A percentile compares a stretch with the other conserved stretches of the same genome.
These are phyloP conservation scores for Rachicladosporium sp. DNA, from an alignment of 2,329 filamentous ascomycete species.

Conservation along the genomic window DNA sequence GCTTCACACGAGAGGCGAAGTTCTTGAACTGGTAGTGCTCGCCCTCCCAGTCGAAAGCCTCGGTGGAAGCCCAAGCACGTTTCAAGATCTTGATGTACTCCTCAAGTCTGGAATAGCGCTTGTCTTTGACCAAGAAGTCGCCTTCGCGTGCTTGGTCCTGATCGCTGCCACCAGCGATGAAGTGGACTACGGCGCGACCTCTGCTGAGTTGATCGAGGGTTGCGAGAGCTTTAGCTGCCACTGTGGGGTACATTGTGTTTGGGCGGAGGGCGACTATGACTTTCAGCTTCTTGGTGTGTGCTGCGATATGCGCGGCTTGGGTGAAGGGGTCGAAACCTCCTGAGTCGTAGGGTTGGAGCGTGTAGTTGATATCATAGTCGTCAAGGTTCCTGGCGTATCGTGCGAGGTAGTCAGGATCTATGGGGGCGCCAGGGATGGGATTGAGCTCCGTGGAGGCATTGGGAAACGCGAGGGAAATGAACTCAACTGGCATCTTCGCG, in stretches of 20 bases:
- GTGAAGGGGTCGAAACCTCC: slow-evolving; percentile 46
- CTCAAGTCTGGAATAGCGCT: slow-evolving; percentile 46
- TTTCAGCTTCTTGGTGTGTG: slow-evolving; percentile 47
- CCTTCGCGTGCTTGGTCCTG: slow-evolving; percentile 48
- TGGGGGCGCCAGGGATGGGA: slow-evolving; percentile 38
- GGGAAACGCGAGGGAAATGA: slow-evolving; percentile 47
- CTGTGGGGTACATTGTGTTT: slow-evolving; percentile 50
- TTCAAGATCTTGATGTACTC: slow-evolving; percentile 51
- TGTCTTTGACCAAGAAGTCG: slow-evolving; percentile 45
- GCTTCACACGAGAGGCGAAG: slow-evolving; percentile 43
- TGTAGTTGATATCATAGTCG: slow-evolving; percentile 51
- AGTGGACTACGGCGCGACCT: slow-evolving; percentile 49
- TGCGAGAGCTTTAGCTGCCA: slow-evolving; percentile 49
- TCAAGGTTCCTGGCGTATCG: slow-evolving; percentile 47
- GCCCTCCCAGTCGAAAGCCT: slow-evolving; percentile 50
- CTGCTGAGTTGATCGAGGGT: slow-evolving; percentile 48
- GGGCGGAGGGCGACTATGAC: slow-evolving; percentile 50
- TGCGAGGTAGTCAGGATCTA: slow-evolving; percentile 44
- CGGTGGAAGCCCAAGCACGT: slow-evolving; percentile 44
- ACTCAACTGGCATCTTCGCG: slow-evolving; percentile 30
- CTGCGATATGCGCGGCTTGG: slow-evolving; percentile 44
- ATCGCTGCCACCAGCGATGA: slow-evolving; percentile 51
- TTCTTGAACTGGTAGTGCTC: slow-evolving; percentile 49
- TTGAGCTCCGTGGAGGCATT: slow-evolving; percentile 45
- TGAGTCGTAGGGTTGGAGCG: slow-evolving; percentile 47